Base-by-base conservation (phyloP, 768 basidiomycete genomes). In the Antrodiella citrinella region DNA sequence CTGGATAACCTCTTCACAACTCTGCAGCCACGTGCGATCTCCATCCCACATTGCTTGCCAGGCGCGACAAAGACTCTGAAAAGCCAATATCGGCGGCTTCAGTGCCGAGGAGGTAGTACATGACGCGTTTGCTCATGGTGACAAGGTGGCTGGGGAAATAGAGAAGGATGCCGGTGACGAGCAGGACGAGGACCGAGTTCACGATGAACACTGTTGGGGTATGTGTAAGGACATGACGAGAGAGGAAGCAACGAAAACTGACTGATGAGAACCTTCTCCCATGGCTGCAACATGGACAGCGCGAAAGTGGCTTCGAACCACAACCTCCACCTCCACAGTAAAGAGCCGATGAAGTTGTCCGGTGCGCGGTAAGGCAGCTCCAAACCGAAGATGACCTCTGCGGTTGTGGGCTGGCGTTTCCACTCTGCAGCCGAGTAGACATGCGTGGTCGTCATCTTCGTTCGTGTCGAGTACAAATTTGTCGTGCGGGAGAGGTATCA, bases 241-340 rank as follows among this genome's bases (percentile, higher is more conserved):
- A 24, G 5, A 26, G 11, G 3, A 24, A 26, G 10, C n/a, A 18
- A 48, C 15, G 21, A 24, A 18, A 10, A 72, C 80, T 62, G 60
- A 82, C 82, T 60, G 50, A 80, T 69, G 38, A 84, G 60, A 39
- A 75, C 56, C 57, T 80, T 79, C 71, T 85, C 84, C 84, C 82
- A 84, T 50, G 77, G 74, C 60, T 85, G 80, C 50, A 85, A 60
- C 63, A 84, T 75, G 46, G 75, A 70, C 43, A 84, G 66, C n/a
- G 71, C 82, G 54, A 82, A 82, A 1, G 80, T 81, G 3, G 71
- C 63, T 59, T 82, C 80, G 26, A 84, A 62, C 69, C 75, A 72
- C 50, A 81, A 62, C 54, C 76, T 67, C 59, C 72, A 68, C 23
- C 70, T 68, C 77, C 79, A 79, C 41, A 79, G 51, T 55, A 57